Evolutionary conservation across 148 eudicot species (phyloP).

Genomic region (Mesembryanthemum crystallinum): DNA sequence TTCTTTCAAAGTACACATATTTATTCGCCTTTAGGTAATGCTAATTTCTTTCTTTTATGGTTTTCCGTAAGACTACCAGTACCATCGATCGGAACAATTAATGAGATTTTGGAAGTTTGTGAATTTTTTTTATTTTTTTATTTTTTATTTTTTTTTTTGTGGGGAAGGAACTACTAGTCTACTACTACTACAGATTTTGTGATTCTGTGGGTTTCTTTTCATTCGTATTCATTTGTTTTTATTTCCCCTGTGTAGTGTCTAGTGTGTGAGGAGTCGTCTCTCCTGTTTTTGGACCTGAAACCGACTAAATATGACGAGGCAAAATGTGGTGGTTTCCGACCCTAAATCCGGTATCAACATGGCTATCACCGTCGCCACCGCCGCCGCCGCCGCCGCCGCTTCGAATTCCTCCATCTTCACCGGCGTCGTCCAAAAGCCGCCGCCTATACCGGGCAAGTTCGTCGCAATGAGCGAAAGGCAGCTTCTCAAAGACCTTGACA

Average conservation of each 20-base stretch:
- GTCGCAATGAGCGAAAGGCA: conserved; percentile 45
- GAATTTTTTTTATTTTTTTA: too few relatives aligned
- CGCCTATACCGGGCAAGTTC: conserved; percentile 39
- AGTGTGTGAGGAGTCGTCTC: conserved; percentile 21
- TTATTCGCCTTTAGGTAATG: background rate
- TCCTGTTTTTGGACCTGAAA: background rate
- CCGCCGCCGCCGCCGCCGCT: background rate
- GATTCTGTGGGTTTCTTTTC: background rate
- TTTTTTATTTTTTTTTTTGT: too few relatives aligned
- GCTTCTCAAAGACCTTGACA: conserved; percentile 48
- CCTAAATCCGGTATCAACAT: conserved; percentile 26
- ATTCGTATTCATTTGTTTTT: background rate
- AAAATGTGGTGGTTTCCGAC: conserved; percentile 46
- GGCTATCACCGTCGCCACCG: background rate
- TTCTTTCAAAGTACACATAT: too few relatives aligned
- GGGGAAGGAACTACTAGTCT: too few relatives aligned
- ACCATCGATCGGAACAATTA: background rate
- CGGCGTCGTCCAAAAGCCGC: conserved; percentile 38
- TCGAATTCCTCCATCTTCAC: background rate
- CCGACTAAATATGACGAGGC: conserved; percentile 35
- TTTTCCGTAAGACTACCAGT: too few relatives aligned
- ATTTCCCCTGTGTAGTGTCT: background rate
- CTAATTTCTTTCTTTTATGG: background rate
- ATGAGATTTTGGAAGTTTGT: background rate
- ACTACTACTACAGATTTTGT: background rate